Conservation (phyloP, 2,329 filamentous ascomycete genomes). For the Periconia digitata region DNA sequence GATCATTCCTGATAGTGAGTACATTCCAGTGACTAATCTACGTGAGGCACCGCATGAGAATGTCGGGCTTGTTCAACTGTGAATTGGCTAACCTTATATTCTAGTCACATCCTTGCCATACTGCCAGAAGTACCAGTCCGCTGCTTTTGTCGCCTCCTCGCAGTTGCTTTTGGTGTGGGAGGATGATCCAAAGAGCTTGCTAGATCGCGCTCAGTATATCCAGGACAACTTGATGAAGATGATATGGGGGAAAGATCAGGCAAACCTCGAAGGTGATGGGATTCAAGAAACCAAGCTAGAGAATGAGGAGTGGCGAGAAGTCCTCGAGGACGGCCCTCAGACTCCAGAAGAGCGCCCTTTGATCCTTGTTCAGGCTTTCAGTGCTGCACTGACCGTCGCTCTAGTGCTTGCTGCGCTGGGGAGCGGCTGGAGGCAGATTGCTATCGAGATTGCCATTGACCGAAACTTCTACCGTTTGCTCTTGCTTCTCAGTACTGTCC, state of each 20-base stretch:
- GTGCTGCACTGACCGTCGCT: slow-evolving; percentile 56
- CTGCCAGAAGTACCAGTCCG: slow-evolving; percentile 76
- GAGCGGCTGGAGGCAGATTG: slow-evolving; percentile 58
- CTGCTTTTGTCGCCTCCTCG: slow-evolving; percentile 73
- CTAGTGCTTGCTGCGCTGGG: slow-evolving; percentile 58
- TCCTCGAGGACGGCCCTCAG: slow-evolving; percentile 5
- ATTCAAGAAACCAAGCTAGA: background rate
- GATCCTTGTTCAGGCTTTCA: slow-evolving; percentile 57
- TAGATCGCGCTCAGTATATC: slow-evolving; percentile 69
- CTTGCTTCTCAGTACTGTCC: slow-evolving; percentile 54
- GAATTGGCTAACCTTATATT: too few relatives aligned
- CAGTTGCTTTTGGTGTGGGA: slow-evolving; percentile 79
- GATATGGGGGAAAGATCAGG: slow-evolving; percentile 57
- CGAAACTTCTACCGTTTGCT: slow-evolving; percentile 56
- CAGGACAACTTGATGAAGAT: slow-evolving; percentile 75
- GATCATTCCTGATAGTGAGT: slow-evolving; percentile 60
- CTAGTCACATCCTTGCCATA: slow-evolving; percentile 58
- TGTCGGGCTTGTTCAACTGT: too few relatives aligned
- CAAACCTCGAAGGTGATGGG: slow-evolving; percentile 43
- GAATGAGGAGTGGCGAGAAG: slow-evolving; percentile 22
- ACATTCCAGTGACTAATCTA: too few relatives aligned
- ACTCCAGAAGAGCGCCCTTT: slow-evolving; percentile 51
- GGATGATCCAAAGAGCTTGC: slow-evolving; percentile 71
- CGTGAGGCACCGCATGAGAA: too few relatives aligned
- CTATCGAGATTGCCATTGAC: slow-evolving; percentile 58